These are phyloP conservation scores for Calamus simplicifolius DNA, from an alignment of 176 grass and related monocot genomes.

Conservation along the genomic window DNA sequence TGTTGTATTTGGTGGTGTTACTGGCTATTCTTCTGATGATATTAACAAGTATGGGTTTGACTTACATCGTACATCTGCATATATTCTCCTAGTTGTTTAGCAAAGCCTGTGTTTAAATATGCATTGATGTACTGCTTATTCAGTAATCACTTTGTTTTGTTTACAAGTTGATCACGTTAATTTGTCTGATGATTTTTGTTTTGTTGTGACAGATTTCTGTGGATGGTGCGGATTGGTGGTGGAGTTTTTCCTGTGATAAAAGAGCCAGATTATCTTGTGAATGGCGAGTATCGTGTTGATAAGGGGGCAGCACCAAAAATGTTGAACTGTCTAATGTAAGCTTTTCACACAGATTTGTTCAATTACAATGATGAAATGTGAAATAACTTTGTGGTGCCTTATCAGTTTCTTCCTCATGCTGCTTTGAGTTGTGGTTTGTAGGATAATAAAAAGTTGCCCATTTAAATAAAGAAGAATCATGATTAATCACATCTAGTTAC, in stretches of 20 bases:
- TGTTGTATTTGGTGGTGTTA: constrained; percentile 96
- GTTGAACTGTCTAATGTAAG: constrained; percentile 99
- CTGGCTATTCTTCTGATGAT: constrained; percentile 95
- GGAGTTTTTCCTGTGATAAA: constrained; percentile 98
- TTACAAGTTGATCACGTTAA: too few relatives aligned
- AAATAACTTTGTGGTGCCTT: too few relatives aligned
- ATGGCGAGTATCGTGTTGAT: constrained; percentile 93
- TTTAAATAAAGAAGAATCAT: too few relatives aligned
- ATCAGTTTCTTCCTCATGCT: too few relatives aligned
- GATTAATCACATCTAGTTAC: too few relatives aligned
- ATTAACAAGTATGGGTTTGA: constrained; percentile 85
- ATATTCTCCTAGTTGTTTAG: too few relatives aligned
- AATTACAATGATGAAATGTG: too few relatives aligned
- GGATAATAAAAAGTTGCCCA: too few relatives aligned
- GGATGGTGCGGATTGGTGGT: constrained; percentile 99
- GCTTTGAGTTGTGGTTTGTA: too few relatives aligned
- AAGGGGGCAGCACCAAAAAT: constrained; percentile 96
- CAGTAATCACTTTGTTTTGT: too few relatives aligned
- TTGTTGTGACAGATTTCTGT: constrained; percentile 46
- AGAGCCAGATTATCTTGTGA: constrained; percentile 98
- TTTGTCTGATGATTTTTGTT: not conserved
- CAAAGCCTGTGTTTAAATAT: too few relatives aligned
- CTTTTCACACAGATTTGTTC: not conserved
- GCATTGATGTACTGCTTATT: too few relatives aligned
- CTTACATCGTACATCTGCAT: not conserved